Evolutionary conservation across 1,284 basidiomycete species (phyloP), one percentile per base, ranked within the genome.

Genomic region (Termitomyces sp.): DNA sequence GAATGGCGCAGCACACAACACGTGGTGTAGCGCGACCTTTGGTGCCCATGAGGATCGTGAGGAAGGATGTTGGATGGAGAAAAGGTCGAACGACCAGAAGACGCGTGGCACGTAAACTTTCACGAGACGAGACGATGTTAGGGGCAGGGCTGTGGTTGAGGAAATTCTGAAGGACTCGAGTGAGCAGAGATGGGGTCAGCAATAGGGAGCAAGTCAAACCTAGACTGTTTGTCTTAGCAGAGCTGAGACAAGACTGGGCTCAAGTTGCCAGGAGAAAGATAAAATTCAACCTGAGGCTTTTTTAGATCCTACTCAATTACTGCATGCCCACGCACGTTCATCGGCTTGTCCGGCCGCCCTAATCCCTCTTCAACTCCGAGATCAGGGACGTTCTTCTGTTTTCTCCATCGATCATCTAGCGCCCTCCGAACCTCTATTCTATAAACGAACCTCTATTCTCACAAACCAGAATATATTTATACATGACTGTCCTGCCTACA

Each of bases 1-100:
- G 89, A 57, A 92, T 91, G 48, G 89, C 90, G 67, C 90, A 92
- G 70, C 89, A 92, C 62, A 92, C 89, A 69, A 91, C 79, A 66
- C 90, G 84, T 52, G 90, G 89, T 43, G 81, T 81, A 55, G 83
- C 71, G 62, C 87, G 84, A 65, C 85, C 86, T 78, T 88, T 88
- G 62, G 82, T 88, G 67, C 83, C 85, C 86, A 90, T 90, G 55
- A 61, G 61, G 59, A 56, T 57, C 57, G 41, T 55, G 38, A 44
- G 44, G 42, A 28, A 41, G 36, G 52, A 43, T 24, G 49, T 57
- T 55, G 21, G 34, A 39, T 5, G 15, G 24, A 30, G 42, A 36
- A 19, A 30, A 6, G 36, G 39, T 53, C 28, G 5, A 28, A 34
- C 13, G 19, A 38, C 21, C 7, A 13, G 26, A 31, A 39, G 48